Base-by-base conservation (phyloP, 2,329 filamentous ascomycete genomes). In the Phaeosphaeriaceae sp. region DNA sequence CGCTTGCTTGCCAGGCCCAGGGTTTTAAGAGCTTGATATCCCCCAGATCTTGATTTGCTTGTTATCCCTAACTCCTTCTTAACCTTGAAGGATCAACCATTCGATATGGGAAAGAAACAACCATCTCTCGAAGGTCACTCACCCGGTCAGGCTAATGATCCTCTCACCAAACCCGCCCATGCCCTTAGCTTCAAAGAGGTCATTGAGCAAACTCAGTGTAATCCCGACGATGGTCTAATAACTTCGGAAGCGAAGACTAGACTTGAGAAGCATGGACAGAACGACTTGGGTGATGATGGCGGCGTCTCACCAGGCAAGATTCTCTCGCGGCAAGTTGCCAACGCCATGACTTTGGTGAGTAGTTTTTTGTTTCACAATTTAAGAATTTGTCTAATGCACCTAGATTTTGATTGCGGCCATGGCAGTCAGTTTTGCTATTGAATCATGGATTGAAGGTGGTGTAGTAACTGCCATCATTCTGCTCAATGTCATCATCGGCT, bases 291-390 rank as follows among this genome's bases (percentile, higher is more conserved):
- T 36, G 83, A 90, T 12, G 87, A 83, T 40, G 86, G 82, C 35
- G 83, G 83, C 34, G 85, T 92, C 41, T 83, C 68, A 81, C 87
- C 89, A 79, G 88, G 81, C 63, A 92, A 87, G 65, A 89, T 92
- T 42, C 76, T 92, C 41, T 76, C 88, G 48, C 86, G 87, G 63
- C 88, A 92, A 68, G 73, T 90, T 16, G 83, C 86, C 68, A 92
- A 92, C 78, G 88, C 88, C 48, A 91, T 92, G 88, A 88, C 88
- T 60, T 71, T 89, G 70, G 86, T 87, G 68, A 64, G 56, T 57
- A 8, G 11, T 15, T 13, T 15, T 13, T 17, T 15, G 15, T 15
- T 29, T 4, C 16, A 33, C 3, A 5, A 28, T 7, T 3, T 3
- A 12, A 21, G 15, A 12, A 23, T n/a, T 13, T 40, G n/a, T 12